A percentile compares a stretch with the other conserved stretches of the same genome.
Conservation (phyloP, 441 rosid genomes). For the Bruguiera hainesii region DNA sequence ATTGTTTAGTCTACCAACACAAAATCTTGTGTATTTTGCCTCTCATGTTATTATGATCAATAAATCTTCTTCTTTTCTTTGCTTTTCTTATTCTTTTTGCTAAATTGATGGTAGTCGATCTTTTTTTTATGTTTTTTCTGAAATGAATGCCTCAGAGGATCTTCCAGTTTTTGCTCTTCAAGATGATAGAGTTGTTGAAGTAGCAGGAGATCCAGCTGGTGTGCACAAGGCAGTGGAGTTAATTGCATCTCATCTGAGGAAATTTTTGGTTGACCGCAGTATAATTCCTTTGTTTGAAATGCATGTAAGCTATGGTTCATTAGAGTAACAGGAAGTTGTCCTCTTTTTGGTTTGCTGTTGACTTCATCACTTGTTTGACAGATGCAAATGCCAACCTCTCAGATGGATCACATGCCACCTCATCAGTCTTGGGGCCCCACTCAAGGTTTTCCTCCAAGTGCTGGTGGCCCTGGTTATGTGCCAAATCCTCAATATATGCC, state of each 20-base stretch:
- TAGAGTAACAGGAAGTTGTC: background rate
- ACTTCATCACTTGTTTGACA: slow-evolving; percentile 25
- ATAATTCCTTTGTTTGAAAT: slow-evolving; percentile 83
- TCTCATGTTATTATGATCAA: background rate
- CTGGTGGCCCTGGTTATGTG: slow-evolving; percentile 66
- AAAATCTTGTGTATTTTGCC: too few species aligned
- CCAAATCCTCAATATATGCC: slow-evolving; percentile 79
- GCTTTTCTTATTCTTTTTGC: background rate
- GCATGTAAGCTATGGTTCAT: slow-evolving; percentile 46
- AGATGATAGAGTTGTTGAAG: slow-evolving; percentile 97
- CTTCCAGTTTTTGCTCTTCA: slow-evolving; percentile 92
- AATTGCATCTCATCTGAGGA: slow-evolving; percentile 89
- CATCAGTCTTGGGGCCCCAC: slow-evolving; percentile 96
- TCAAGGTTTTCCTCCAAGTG: slow-evolving; percentile 72
- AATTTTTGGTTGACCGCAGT: slow-evolving; percentile 94
- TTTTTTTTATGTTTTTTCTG: slow-evolving; percentile 2
- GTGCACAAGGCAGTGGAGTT: slow-evolving; percentile 94
- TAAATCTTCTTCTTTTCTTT: background rate
- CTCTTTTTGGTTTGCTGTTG: slow-evolving; percentile 10
- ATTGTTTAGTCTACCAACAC: too few species aligned
- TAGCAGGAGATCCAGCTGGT: slow-evolving; percentile 72
- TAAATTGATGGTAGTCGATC: too few species aligned
- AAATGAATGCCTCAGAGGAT: slow-evolving; percentile 55
- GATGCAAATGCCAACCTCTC: slow-evolving; percentile 85
- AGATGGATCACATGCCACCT: slow-evolving; percentile 79